Base-by-base conservation (phyloP, 345 rosid genomes). In the Lepidium aucheri region DNA sequence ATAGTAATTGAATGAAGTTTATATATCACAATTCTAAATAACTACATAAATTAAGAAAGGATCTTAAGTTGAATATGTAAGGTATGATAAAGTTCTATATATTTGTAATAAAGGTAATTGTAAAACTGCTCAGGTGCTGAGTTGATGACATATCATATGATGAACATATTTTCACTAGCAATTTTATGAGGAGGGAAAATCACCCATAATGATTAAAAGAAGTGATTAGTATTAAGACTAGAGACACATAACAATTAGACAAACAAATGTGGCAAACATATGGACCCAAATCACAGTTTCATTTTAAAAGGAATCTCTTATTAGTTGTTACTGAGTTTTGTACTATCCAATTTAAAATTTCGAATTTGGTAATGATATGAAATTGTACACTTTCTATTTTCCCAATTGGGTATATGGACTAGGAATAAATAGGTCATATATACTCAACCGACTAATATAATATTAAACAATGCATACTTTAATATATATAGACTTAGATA, bases 351-450 rank as follows among this genome's bases (percentile, higher is more conserved):
- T 52, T 35, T 28, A 53, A 26, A 15, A 51, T 41, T 38, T 71
- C 34, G 50, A 65, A 61, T 28, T 39, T 61, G 52, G 49, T 57
- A 47, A 60, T 70, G 15, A 49, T 64, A 51, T 49, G 53, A 30
- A 74, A 43, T 35, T 42, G 22, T 60, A 75, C 44, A 74, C 42
- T 64, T 51, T 62, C 72, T 84, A 73, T 80, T 77, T 84, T 78
- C 90, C 93, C 9, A 77, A 84, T 76, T 68, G 69, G 75, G 90
- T 52, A 86, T 58, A 84, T 79, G 83, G 74, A 89, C 90, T 79
- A 81, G 62, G 87, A 76, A 78, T 33, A 51, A 55, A 18, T 52
- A 22, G 75, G 60, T 24, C 43, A 65, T 20, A 51, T 41, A 22
- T 41, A 22, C 40, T 49, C 34, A 32, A 49, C 63, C 64, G 18